Evolutionary conservation across 2,329 filamentous ascomycete species (phyloP), one percentile per base, ranked within the genome.

Genomic region (Emydomyces testavorans): DNA sequence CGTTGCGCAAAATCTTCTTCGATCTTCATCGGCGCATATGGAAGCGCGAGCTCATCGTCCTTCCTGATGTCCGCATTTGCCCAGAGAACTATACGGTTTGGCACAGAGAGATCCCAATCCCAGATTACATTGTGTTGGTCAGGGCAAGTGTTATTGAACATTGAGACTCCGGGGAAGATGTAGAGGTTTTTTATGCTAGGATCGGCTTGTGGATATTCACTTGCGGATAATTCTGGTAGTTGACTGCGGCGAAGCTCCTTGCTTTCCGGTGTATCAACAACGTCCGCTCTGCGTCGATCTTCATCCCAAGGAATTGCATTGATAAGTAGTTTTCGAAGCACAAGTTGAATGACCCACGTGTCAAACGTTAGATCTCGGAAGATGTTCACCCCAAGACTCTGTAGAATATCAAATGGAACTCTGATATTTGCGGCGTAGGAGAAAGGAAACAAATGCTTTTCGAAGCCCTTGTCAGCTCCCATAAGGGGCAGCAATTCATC

Each of bases 371-470:
- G 52, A 39, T 66, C 61, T 8, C 59, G 54, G 52, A 65, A 66
- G 13, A 66, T 65, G 35, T 66, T 57, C 6, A 66, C 61, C 1
- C 64, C 64, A 11, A 66, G 55, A 10, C 51, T 51, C 24, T 57
- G 53, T 11, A 66, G 53, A 15, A 65, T 66, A 45, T 65, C 58
- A 38, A 65, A 65, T 0, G 64, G 63, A 2, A 66, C 59, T n/a
- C 55, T 55, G 28, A 66, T 62, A 47, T 66, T 66, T 11, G 58
- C 63, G 1, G 59, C 54, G 20, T 60, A 56, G 5, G 58, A 61
- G 40, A 66, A 66, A 4, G 63, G 62, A 26, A 66, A 61, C 36
- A 46, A 49, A 7, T 49, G 21, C 1, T 50, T 24, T 8, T 39
- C 20, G 49, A 56, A 52, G 13, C 23, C 38, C 24, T 35, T 40